These are phyloP conservation scores for Patellifolia procumbens DNA, from an alignment of 179 eudicot species.

Conservation along the genomic window DNA sequence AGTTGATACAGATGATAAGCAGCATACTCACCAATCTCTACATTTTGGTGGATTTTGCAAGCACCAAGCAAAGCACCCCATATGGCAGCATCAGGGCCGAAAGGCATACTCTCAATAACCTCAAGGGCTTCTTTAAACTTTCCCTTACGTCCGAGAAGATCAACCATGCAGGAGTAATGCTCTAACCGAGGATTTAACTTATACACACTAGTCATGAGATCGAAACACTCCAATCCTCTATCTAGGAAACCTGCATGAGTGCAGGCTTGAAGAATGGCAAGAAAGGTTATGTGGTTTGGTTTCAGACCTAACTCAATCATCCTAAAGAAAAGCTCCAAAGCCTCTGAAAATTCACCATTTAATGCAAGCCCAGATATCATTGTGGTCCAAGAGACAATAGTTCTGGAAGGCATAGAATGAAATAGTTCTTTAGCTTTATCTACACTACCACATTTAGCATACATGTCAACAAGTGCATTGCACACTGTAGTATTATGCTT, in stretches of 20 bases:
- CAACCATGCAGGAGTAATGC: conserved; percentile 65
- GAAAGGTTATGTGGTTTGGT: conserved; percentile 62
- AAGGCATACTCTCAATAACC: conserved; percentile 38
- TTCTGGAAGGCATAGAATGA: conserved; percentile 43
- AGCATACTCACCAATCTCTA: conserved; percentile 36
- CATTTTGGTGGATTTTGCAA: conserved; percentile 31
- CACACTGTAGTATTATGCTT: conserved; percentile 36
- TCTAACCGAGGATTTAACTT: conserved; percentile 47
- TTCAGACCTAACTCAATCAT: conserved; percentile 45
- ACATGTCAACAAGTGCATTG: conserved; percentile 63
- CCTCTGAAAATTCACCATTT: conserved; percentile 51
- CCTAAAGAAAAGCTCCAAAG: conserved; percentile 44
- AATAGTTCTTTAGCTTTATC: conserved; percentile 47
- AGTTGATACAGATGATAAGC: conserved; percentile 26
- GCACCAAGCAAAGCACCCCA: conserved; percentile 41
- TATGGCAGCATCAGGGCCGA: conserved; percentile 30
- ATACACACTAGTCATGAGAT: conserved; percentile 52
- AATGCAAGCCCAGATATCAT: conserved; percentile 59
- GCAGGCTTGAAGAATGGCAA: conserved; percentile 68
- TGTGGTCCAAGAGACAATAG: conserved; percentile 62
- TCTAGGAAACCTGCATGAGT: conserved; percentile 63
- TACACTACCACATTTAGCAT: conserved; percentile 61
- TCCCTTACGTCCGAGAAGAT: conserved; percentile 69
- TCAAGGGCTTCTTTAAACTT: conserved; percentile 50
- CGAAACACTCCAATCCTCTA: conserved; percentile 54